These are phyloP conservation scores for Epicoccum nigrum DNA, from an alignment of 2,329 filamentous ascomycete genomes.

Conservation along the genomic window DNA sequence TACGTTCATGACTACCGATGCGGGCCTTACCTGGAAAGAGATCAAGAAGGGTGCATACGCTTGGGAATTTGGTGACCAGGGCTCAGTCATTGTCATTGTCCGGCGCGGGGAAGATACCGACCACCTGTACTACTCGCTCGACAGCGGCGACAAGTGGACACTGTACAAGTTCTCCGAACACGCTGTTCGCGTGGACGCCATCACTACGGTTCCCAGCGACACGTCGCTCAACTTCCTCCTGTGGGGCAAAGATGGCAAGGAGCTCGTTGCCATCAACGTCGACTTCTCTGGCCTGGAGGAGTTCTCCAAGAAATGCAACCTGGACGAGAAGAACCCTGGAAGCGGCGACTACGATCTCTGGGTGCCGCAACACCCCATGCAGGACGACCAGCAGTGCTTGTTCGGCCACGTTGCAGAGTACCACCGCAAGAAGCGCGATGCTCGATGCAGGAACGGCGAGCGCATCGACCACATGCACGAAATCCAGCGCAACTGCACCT, in stretches of 20 bases:
- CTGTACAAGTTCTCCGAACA: slow-evolving; percentile 73
- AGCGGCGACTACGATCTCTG: slow-evolving; percentile 82
- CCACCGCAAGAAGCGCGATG: slow-evolving; percentile 82
- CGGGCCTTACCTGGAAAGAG: slow-evolving; percentile 85
- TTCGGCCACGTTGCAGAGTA: slow-evolving; percentile 92
- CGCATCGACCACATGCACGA: slow-evolving; percentile 69
- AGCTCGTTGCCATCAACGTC: slow-evolving; percentile 77
- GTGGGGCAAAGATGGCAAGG: slow-evolving; percentile 70
- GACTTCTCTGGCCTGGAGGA: slow-evolving; percentile 78
- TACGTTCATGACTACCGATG: slow-evolving; percentile 90
- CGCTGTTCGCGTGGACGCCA: slow-evolving; percentile 75
- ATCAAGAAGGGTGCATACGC: slow-evolving; percentile 87
- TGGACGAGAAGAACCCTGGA: slow-evolving; percentile 66
- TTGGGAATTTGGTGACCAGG: slow-evolving; percentile 96
- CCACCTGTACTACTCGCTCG: slow-evolving; percentile 73
- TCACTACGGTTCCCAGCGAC: slow-evolving; percentile 88
- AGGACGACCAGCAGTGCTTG: slow-evolving; percentile 79
- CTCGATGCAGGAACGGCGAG: slow-evolving; percentile 81
- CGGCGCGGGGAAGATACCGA: slow-evolving; percentile 72
- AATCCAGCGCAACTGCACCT: slow-evolving; percentile 77
- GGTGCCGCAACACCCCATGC: slow-evolving; percentile 81
- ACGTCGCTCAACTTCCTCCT: slow-evolving; percentile 89
- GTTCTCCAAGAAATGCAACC: slow-evolving; percentile 72
- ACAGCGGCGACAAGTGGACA: slow-evolving; percentile 82
- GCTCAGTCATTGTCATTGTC: slow-evolving; percentile 88